Evolutionary conservation across 2,329 filamentous ascomycete genomes (phyloP).

Genomic region (Xylariaceae sp.): DNA sequence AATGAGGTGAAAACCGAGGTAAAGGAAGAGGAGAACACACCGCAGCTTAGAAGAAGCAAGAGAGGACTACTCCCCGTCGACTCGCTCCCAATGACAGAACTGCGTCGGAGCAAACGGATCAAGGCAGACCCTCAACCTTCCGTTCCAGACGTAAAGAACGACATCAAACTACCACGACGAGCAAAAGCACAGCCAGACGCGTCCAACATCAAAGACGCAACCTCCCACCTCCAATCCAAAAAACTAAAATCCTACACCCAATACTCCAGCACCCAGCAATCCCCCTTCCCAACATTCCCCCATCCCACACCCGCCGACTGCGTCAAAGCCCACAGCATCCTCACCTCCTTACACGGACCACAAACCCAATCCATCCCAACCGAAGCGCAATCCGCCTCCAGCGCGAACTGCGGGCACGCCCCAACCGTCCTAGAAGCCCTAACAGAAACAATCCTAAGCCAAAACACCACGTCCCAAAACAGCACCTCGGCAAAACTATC

Average conservation of each 20-base stretch:
- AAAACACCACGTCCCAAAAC: conserved; percentile 47
- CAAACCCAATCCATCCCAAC: conserved; percentile 16
- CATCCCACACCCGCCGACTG: conserved; percentile 65
- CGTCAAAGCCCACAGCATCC: conserved; percentile 58
- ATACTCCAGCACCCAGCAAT: conserved; percentile 33
- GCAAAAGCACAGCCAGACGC: background rate
- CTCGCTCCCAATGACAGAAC: background rate
- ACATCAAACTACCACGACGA: background rate
- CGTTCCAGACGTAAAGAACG: background rate
- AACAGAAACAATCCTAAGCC: conserved; percentile 47
- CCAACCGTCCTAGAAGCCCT: conserved; percentile 49
- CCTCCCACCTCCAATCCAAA: conserved; percentile 34
- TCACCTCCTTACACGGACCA: conserved; percentile 60
- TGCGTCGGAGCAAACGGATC: conserved; percentile 14
- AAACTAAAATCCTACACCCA: conserved; percentile 41
- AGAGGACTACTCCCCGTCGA: conserved; percentile 2
- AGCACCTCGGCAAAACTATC: conserved; percentile 55
- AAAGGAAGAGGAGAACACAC: background rate
- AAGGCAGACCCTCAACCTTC: background rate
- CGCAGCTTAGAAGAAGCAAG: conserved; percentile 3
- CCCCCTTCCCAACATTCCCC: conserved; percentile 63
- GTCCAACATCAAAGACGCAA: background rate
- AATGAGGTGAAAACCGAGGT: background rate
- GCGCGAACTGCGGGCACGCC: conserved; percentile 48
- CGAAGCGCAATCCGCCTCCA: background rate